These are phyloP conservation scores for Teratosphaeria zuluensis DNA, from an alignment of 2,329 filamentous ascomycete species.

Conservation along the genomic window DNA sequence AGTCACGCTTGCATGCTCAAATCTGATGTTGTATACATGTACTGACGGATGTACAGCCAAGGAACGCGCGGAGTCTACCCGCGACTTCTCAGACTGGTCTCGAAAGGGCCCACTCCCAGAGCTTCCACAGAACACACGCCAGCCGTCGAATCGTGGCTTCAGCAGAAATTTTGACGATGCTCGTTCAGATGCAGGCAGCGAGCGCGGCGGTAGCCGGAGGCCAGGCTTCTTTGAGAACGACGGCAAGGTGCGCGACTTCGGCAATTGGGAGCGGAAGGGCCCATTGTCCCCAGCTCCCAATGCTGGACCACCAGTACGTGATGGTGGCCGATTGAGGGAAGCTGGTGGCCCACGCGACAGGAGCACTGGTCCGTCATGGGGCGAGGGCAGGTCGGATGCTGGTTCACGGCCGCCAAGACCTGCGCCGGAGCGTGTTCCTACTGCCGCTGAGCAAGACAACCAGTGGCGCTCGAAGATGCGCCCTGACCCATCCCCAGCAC, in stretches of 20 bases:
- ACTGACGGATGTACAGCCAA: slow-evolving; percentile 53
- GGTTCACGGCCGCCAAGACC: slow-evolving; percentile 68
- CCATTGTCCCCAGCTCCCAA: slow-evolving; percentile 64
- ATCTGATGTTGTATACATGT: background rate
- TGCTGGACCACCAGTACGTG: slow-evolving; percentile 35
- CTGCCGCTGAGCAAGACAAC: slow-evolving; percentile 83
- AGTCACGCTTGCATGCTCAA: slow-evolving; percentile 31
- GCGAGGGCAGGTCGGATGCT: slow-evolving; percentile 57
- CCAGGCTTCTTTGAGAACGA: slow-evolving; percentile 60
- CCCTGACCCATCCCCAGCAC: slow-evolving; percentile 60
- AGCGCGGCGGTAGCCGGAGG: slow-evolving; percentile 44
- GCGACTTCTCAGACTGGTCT: slow-evolving; percentile 83
- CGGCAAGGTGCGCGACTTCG: slow-evolving; percentile 68
- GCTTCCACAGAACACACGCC: slow-evolving; percentile 43
- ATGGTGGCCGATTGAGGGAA: slow-evolving; percentile 50
- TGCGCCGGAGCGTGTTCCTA: slow-evolving; percentile 58
- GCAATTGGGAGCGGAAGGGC: slow-evolving; percentile 91
- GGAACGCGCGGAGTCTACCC: slow-evolving; percentile 60
- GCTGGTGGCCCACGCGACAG: slow-evolving; percentile 47
- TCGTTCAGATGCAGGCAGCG: slow-evolving; percentile 41
- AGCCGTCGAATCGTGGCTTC: slow-evolving; percentile 40
- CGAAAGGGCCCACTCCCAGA: slow-evolving; percentile 83
- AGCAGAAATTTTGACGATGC: slow-evolving; percentile 24
- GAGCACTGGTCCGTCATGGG: slow-evolving; percentile 62
- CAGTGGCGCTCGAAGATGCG: slow-evolving; percentile 90